These are phyloP conservation scores for Apophysomyces trapeziformis DNA, from an alignment of 371 early-diverging fungal genomes.

Conservation along the genomic window DNA sequence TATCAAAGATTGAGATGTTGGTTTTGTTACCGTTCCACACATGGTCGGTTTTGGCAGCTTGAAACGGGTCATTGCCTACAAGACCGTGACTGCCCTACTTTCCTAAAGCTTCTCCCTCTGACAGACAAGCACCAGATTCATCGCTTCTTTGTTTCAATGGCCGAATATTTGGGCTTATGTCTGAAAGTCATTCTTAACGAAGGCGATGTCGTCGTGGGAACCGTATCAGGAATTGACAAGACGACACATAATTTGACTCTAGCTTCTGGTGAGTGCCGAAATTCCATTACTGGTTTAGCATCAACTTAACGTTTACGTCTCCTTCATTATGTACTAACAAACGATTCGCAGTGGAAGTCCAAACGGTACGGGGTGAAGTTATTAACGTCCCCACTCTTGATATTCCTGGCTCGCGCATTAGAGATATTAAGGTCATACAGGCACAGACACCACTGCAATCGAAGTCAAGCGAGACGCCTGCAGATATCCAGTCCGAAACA, in stretches of 20 bases:
- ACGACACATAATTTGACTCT: slow-evolving; percentile 15
- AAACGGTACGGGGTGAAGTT: background rate
- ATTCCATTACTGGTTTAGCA: background rate
- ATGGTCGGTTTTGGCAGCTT: background rate
- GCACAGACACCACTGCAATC: background rate
- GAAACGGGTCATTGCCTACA: too few relatives aligned
- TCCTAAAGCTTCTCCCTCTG: background rate
- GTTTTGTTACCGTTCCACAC: background rate
- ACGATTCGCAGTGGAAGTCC: background rate
- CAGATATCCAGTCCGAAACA: background rate
- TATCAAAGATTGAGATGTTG: background rate
- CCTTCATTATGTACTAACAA: background rate
- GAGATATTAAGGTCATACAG: background rate
- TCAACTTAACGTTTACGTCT: too few relatives aligned
- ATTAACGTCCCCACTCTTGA: background rate
- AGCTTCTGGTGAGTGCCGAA: slow-evolving; percentile 19
- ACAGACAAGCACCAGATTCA: background rate
- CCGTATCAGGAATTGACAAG: slow-evolving; percentile 22
- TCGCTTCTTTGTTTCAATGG: slow-evolving; percentile 19
- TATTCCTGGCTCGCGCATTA: slow-evolving; percentile 9
- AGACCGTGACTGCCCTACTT: slow-evolving; percentile 1
- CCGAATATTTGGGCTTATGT: slow-evolving; percentile 23
- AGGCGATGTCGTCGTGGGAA: slow-evolving; percentile 19
- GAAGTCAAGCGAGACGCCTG: background rate
- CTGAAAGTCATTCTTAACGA: slow-evolving; percentile 22